Base-by-base conservation (phyloP, 345 rosid species). In the Eucalyptus globulus region DNA sequence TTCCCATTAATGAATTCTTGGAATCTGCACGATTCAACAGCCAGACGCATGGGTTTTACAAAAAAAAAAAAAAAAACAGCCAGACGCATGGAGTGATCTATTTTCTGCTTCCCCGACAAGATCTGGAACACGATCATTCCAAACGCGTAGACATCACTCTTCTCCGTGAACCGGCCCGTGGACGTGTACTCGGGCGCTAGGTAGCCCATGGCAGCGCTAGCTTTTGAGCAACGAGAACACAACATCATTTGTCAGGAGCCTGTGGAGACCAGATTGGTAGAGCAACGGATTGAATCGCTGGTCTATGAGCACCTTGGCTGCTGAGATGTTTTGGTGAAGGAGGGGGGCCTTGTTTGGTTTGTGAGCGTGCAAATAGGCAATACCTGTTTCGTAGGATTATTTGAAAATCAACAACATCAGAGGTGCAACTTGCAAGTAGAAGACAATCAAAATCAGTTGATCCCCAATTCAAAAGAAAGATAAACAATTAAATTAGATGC, bases 151-250 rank as follows among this genome's bases (percentile, higher is more conserved):
- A 97, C 93, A 72, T 97, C 99, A 2, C 97, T 96, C 91, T 97
- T 96, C 92, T 97, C 98, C 0, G 98, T 97, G 93, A 97, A 95
- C 27, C 98, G 93, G 88, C 99, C 99, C 8, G 98, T 97, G 11
- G 92, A 93, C 4, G 94, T 88, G 90, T 97, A 97, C 87, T 97
- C 99, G 37, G 99, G 99, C 27, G 98, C 97, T 6, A 97, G 94
- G 92, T 97, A 97, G 67, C 99, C 99, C 97, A 92, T 95, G 22
- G 99, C 99, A 72, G 99, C 99, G 67, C 95, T 95, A 83, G 94
- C 95, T 92, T 92, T 97, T 97, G 81, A 96, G 95, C 7, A 90
- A 91, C 15, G 99, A 95, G 93, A 96, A 95, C 88, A 97, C 93
- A 12, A 95, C 88, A 90, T 97, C 99, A 88, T 95, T 94, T 47